These are phyloP conservation scores for Aspergillus puulaauensis DNA, from an alignment of 2,329 filamentous ascomycete genomes.

Conservation along the genomic window DNA sequence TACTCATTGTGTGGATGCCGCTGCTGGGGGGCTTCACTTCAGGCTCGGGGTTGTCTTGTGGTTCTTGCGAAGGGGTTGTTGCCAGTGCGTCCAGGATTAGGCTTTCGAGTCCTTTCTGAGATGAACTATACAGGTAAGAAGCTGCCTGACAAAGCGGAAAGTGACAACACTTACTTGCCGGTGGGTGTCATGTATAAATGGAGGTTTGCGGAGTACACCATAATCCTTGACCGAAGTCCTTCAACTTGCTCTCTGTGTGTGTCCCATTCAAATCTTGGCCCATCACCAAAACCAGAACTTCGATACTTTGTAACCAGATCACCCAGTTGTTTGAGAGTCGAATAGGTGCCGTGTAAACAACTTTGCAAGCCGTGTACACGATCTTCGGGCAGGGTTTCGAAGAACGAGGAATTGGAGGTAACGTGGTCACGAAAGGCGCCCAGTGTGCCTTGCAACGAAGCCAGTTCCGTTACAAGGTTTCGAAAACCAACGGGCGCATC, in stretches of 20 bases:
- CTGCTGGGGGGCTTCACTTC: neutral
- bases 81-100: conserved; percentile 22
- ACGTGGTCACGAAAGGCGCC: conserved; percentile 24
- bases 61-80: conserved; percentile 14
- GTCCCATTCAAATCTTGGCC: conserved; percentile 30
- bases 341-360: conserved; percentile 23
- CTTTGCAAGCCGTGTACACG: conserved; percentile 23
- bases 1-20: neutral
- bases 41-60: neutral
- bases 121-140: conserved; percentile 19
- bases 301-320: conserved; percentile 23
- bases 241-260: conserved; percentile 27
- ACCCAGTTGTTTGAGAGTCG: conserved; percentile 24
- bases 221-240: conserved; percentile 29
- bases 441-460: conserved; percentile 27
- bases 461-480: conserved; percentile 27
- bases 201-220: conserved; percentile 30
- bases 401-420: conserved; percentile 23
- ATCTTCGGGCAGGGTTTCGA: conserved; percentile 22
- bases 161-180: conserved; percentile 22
- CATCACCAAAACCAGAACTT: conserved; percentile 21
- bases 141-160: neutral
- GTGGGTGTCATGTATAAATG: conserved; percentile 30
- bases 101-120: conserved; percentile 23
- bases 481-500: conserved; percentile 31